A percentile compares a stretch with the other conserved stretches of the same genome.
These are phyloP conservation scores for Arabidopsis lyrata DNA, from an alignment of 441 rosid genomes.

Conservation along the genomic window DNA sequence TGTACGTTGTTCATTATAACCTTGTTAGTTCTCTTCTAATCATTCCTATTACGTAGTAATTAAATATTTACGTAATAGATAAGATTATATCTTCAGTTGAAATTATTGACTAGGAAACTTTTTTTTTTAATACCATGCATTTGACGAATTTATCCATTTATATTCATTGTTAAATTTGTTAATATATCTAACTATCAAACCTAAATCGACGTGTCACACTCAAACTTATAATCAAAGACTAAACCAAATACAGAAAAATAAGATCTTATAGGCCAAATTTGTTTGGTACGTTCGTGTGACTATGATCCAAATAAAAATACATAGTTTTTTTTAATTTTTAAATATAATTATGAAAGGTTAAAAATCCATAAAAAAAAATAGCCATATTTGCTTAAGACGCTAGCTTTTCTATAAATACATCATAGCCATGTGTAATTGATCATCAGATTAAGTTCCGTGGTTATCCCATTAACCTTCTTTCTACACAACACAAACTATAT, in stretches of 20 bases:
- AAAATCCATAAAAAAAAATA: too few species aligned
- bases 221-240: background rate
- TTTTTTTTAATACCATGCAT: background rate
- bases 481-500: slow-evolving; percentile 11
- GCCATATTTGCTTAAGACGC: background rate
- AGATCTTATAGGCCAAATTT: background rate
- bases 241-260: background rate
- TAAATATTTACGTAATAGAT: background rate
- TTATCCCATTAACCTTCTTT: slow-evolving; percentile 28
- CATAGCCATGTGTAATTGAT: background rate
- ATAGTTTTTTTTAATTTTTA: too few species aligned
- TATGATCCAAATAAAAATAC: background rate
- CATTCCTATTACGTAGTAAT: slow-evolving; percentile 9
- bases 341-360: too few species aligned
- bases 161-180: background rate
- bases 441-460: slow-evolving; percentile 26
- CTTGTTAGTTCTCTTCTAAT: background rate
- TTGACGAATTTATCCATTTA: background rate
- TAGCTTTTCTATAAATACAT: slow-evolving; percentile 33
- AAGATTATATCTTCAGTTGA: slow-evolving; percentile 2
- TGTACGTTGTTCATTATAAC: background rate
- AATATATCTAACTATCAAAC: background rate
- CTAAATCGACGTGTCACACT: background rate
- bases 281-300: slow-evolving; percentile 6
- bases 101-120: background rate